Base-by-base conservation (phyloP, 176 grass and related monocot genomes). In the Chrysopogon serrulatus region DNA sequence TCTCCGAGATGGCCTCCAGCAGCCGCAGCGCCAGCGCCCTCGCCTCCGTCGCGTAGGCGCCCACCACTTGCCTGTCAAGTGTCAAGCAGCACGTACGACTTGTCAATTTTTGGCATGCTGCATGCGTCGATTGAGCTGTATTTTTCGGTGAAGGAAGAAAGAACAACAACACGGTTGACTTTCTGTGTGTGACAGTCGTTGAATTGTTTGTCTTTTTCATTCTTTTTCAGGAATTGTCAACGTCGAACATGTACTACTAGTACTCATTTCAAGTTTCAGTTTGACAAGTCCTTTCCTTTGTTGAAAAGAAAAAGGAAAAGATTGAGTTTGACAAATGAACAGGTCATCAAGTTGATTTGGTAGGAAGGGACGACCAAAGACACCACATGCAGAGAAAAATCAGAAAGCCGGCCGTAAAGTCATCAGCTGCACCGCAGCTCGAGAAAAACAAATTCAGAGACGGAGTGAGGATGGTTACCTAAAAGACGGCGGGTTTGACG, bases 1-100 rank as follows among this genome's bases (percentile, higher is more conserved):
- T 89, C 75, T 93, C 92, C 6, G 92, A 93, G 10, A 98, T 98
- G 15, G 87, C 87, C 72, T 91, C 89, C 4, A 98, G 54, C 60
- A 98, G 71, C 53, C 82, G 17, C 19, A 95, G 79, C n/a, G 90
- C 89, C 5, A 98, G 89, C 19, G 82, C 85, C 42, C 96, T 83
- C 27, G 87, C 85, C 13, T 98, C 79, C 76, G 67, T 92, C 33
- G 89, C 88, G 85, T 98, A 95, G 24, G 83, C 72, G 56, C 93
- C 89, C 0, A 95, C 96, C 16, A 88, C 89, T 76, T 92, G 33
- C 53, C 96, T 98, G 79, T 26, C 7, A 27, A 27, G 1, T 23
- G 49, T 23, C 51, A 26, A 31, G 21, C 44, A 54, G 16, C 37
- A 26, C 12, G 21, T 7, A 37, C 44, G 39, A n/a, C n/a, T 35